Evolutionary conservation across 441 rosid species (phyloP).

Genomic region (Jatropha podagrica): DNA sequence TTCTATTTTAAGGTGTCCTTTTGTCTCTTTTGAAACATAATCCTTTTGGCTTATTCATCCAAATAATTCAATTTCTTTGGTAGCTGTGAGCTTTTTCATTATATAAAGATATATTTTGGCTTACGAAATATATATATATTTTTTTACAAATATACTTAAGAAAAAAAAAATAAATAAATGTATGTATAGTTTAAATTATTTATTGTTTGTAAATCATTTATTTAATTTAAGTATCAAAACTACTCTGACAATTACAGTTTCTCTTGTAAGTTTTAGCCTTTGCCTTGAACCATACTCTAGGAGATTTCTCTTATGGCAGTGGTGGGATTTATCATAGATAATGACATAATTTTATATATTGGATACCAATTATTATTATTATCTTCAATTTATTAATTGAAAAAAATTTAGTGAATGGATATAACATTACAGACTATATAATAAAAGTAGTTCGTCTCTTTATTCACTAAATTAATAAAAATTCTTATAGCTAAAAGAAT

Average conservation of each 20-base stretch:
- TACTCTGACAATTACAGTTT: not conserved
- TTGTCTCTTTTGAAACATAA: not conserved
- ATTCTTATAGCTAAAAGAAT: too few relatives aligned
- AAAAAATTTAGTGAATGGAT: too few relatives aligned
- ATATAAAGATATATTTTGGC: too few relatives aligned
- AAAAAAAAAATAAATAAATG: too few relatives aligned
- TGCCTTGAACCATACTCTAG: not conserved
- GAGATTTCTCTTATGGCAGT: not conserved
- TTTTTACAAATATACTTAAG: too few relatives aligned
- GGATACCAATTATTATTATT: not conserved
- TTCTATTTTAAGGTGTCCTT: not conserved
- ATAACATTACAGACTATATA: too few relatives aligned
- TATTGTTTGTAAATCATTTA: too few relatives aligned
- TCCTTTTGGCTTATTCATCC: not conserved
- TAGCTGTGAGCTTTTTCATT: not conserved
- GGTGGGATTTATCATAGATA: too few relatives aligned
- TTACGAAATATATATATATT: too few relatives aligned
- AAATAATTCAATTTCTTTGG: not conserved
- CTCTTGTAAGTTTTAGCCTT: not conserved
- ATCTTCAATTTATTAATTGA: too few relatives aligned
- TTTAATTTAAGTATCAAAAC: not conserved
- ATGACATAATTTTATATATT: not conserved
- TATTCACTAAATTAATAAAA: too few relatives aligned
- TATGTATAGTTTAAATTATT: not conserved
- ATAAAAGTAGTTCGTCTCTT: too few relatives aligned